Percentiles rank a stretch among this genome's conserved stretches.
phyloP scores from a whole-genome alignment of 2,329 filamentous ascomycete species.

The Plectosphaerella sp. region DNA sequence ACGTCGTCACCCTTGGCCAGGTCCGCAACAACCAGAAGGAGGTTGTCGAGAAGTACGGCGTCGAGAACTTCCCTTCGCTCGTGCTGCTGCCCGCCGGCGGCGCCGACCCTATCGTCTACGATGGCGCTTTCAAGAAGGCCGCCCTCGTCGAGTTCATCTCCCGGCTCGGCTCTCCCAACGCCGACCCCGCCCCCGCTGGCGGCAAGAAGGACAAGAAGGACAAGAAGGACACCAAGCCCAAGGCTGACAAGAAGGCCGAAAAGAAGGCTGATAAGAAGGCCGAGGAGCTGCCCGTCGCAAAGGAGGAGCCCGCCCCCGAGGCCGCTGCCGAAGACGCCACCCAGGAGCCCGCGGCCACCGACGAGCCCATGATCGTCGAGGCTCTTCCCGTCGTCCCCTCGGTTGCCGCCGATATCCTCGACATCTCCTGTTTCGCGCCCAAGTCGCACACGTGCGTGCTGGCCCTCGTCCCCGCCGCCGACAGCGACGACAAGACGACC shows the following conservation, averaged over 20 bases:
- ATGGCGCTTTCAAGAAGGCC: constrained; percentile 82
- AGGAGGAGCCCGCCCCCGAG: constrained; percentile 20
- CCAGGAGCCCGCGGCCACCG: constrained; percentile 21
- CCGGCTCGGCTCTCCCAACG: constrained; percentile 73
- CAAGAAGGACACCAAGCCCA: constrained; percentile 35
- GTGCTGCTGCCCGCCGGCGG: constrained; percentile 71
- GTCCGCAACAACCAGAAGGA: constrained; percentile 75
- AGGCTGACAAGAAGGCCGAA: constrained; percentile 31
- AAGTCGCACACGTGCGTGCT: constrained; percentile 83
- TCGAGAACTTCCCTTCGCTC: constrained; percentile 75
- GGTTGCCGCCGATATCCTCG: constrained; percentile 57
- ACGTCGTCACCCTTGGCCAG: constrained; percentile 74
- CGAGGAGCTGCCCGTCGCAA: constrained; percentile 13
- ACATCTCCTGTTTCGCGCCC: constrained; percentile 65
- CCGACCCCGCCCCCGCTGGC: constrained; percentile 58
- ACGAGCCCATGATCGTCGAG: constrained; percentile 17
- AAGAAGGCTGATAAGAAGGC: constrained; percentile 21
- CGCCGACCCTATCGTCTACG: constrained; percentile 66
- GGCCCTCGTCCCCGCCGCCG: constrained; percentile 56
- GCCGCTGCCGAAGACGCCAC: constrained; percentile 24
- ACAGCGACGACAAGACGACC: constrained; percentile 45
- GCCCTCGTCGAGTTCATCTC: constrained; percentile 78
- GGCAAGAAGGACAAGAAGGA: constrained; percentile 40
- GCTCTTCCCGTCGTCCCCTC: constrained; percentile 64
- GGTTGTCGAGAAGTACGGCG: constrained; percentile 67